Evolutionary conservation across 1,284 basidiomycete species (phyloP), one percentile per base, ranked within the genome.

Genomic region (Wallemia ichthyophaga): DNA sequence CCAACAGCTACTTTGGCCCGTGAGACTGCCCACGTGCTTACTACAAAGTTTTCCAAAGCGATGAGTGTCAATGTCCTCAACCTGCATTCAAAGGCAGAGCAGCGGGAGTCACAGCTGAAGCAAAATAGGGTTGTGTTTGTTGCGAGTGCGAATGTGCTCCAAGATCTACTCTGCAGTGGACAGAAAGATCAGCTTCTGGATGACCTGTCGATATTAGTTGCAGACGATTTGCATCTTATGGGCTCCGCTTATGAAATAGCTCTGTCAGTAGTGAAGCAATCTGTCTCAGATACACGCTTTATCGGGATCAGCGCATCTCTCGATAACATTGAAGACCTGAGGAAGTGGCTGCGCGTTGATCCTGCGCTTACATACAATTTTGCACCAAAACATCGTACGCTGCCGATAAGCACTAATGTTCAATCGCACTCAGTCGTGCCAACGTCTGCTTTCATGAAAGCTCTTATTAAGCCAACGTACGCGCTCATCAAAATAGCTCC

Each of bases 401-500:
- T 87, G 63, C 76, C 85, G 0, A 73, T 98, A 21, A 72, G 74
- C 2, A 76, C 80, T 13, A 75, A 75, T 17, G 76, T 81, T 24
- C 81, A 85, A 62, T 76, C 85, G 0, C 95, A 95, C 71, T 82
- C 82, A 26, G 82, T 89, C 59, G 78, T 87, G 0, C 82, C 92
- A 66, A 92, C 88, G 2, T 76, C 82, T 0, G 81, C 84, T 0
- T 73, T 96, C 26, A 82, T 92, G 71, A 92, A 91, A 66, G 77
- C 81, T 1, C 94, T 98, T 83, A 77, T 83, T 57, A 94, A 91
- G 68, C 89, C 94, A 2, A 80, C 82, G 0, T 87, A 92, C 67
- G 68, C 69, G 58, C 63, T 64, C 56, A 65, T 69, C 59, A 64
- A 65, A 56, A 71, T 78, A 15, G 79, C 69, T 9, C 65, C 73